Evolutionary conservation across 768 basidiomycete genomes (phyloP).

Genomic region (Trichaptum fuscoviolaceum): DNA sequence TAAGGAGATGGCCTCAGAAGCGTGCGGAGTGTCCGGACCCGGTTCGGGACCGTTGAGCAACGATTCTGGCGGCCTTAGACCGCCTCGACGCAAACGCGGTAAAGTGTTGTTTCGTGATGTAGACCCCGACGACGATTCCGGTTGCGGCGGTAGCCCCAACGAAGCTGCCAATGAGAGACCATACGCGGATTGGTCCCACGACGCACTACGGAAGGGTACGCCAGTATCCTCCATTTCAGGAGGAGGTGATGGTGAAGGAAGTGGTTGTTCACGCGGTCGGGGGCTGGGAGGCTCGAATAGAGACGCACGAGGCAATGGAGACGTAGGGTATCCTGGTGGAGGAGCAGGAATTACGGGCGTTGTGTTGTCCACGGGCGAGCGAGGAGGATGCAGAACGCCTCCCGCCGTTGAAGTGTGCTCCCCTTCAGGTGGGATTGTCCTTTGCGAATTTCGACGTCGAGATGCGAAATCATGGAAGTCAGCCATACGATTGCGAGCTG

Average conservation of each 20-base stretch:
- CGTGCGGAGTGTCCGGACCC: slow-evolving; percentile 9
- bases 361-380: neutral
- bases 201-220: neutral
- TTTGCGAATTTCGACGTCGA: slow-evolving; percentile 47
- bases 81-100: slow-evolving; percentile 60
- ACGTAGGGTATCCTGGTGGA: neutral
- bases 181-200: neutral
- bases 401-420: neutral
- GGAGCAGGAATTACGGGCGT: neutral
- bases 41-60: slow-evolving; percentile 22
- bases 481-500: slow-evolving; percentile 44
- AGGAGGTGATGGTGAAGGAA: neutral
- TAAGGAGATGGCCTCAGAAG: neutral
- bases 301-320: neutral
- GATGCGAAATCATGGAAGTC: slow-evolving; percentile 73
- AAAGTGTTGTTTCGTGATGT: neutral
- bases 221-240: neutral
- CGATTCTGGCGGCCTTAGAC: slow-evolving; percentile 59
- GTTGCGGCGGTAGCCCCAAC: neutral
- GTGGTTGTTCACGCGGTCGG: neutral
- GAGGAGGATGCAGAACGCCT: neutral
- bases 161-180: neutral
- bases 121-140: neutral
- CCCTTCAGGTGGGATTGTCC: neutral
- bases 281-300: neutral